A percentile compares a stretch with the other conserved stretches of the same genome.
phyloP scores from a whole-genome alignment of 768 basidiomycete genomes.

The Cubamyces lactineus region DNA sequence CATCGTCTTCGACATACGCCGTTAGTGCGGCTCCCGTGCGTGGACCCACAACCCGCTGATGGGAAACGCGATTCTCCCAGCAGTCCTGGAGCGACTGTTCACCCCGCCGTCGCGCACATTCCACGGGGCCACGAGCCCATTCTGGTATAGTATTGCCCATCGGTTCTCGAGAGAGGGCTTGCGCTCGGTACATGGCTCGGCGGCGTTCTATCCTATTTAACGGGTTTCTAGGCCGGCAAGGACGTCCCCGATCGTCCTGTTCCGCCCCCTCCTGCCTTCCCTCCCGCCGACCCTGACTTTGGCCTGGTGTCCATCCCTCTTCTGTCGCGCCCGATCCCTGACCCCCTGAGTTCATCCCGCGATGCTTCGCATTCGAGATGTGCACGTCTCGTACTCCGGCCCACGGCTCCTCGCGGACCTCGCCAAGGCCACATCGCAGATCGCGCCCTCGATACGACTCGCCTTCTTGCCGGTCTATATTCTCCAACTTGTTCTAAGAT shows the following conservation, averaged over 20 bases:
- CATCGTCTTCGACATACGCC: not conserved
- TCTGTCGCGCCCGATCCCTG: not conserved
- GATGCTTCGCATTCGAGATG: slow-evolving; percentile 13
- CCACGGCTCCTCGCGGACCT: slow-evolving; percentile 7
- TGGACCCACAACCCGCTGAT: slow-evolving; percentile 1
- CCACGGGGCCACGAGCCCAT: not conserved
- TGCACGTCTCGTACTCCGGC: slow-evolving; percentile 10
- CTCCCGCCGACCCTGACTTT: not conserved
- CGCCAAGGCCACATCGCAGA: not conserved
- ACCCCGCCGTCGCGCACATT: not conserved
- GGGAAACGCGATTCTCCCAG: slow-evolving; percentile 1
- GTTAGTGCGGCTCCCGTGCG: slow-evolving; percentile 1
- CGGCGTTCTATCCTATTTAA: not conserved
- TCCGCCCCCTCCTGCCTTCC: not conserved
- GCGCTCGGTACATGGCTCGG: not conserved
- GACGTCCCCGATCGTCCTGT: not conserved
- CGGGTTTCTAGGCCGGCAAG: not conserved
- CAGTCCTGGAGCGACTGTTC: slow-evolving; percentile 3
- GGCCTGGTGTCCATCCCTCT: not conserved
- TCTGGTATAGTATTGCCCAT: not conserved
- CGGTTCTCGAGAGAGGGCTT: not conserved
- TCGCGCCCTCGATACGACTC: not conserved
- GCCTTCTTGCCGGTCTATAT: slow-evolving; percentile 2
- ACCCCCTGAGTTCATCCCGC: not conserved
- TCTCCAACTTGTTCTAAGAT: slow-evolving; percentile 3